These are phyloP conservation scores for Trichoderma sp. DNA, from an alignment of 2,329 filamentous ascomycete genomes.

Conservation along the genomic window DNA sequence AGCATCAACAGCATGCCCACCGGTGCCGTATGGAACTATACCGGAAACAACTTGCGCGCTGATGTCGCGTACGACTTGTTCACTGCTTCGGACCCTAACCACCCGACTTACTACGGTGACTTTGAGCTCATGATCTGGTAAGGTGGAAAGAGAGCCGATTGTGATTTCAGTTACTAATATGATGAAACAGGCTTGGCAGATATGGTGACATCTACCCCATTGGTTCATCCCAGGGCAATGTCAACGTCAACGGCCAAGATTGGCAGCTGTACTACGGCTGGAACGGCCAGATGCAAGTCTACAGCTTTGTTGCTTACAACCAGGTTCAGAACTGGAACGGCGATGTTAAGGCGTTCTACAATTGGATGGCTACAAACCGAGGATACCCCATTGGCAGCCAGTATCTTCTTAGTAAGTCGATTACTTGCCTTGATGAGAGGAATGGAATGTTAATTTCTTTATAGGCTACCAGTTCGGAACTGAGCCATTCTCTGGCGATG, in stretches of 20 bases:
- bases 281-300: slow-evolving; percentile 60
- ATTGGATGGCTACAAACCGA: slow-evolving; percentile 49
- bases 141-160: not conserved
- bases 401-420: slow-evolving; percentile 43
- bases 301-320: slow-evolving; percentile 44
- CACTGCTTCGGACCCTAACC: slow-evolving; percentile 43
- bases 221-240: slow-evolving; percentile 47
- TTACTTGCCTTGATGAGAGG: not conserved
- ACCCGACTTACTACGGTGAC: slow-evolving; percentile 38
- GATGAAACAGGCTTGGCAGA: slow-evolving; percentile 23
- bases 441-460: not conserved
- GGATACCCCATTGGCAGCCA: slow-evolving; percentile 45
- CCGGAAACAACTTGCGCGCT: slow-evolving; percentile 38
- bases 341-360: slow-evolving; percentile 56
- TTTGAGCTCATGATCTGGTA: slow-evolving; percentile 63
- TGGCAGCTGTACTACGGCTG: slow-evolving; percentile 58
- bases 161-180: not conserved
- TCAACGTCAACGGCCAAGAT: slow-evolving; percentile 48
- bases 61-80: slow-evolving; percentile 62
- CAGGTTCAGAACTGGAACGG: slow-evolving; percentile 49
- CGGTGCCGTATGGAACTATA: slow-evolving; percentile 35
- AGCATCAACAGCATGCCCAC: slow-evolving; percentile 34
- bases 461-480: slow-evolving; percentile 41
- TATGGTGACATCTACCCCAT: slow-evolving; percentile 25
- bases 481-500: slow-evolving; percentile 52